Conservation (phyloP, 495 filamentous ascomycete species). For the Entonaema liquescens region DNA sequence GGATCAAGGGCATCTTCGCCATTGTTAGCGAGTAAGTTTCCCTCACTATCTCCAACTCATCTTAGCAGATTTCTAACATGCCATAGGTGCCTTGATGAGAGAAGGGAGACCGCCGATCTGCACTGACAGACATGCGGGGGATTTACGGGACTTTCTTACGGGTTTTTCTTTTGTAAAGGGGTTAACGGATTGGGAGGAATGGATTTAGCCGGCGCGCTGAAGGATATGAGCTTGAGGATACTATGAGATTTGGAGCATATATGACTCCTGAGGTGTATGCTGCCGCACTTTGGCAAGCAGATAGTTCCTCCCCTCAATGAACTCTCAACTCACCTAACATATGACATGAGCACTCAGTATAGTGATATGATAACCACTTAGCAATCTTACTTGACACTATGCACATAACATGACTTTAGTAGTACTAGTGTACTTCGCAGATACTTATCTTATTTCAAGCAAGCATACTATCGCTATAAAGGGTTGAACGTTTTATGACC, state of each 20-base stretch:
- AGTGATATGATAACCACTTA: background rate
- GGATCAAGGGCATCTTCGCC: background rate
- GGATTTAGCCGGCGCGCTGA: background rate
- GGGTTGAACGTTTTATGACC: no score
- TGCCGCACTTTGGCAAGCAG: background rate
- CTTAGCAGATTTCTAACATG: background rate
- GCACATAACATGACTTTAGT: background rate
- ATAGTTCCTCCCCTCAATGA: background rate
- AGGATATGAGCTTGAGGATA: background rate
- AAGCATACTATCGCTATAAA: no score
- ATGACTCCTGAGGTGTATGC: background rate
- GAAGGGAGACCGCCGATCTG: background rate
- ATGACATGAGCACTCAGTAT: background rate
- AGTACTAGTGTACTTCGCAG: background rate
- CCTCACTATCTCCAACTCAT: background rate
- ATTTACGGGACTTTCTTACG: background rate
- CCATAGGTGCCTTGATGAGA: background rate
- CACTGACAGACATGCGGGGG: background rate
- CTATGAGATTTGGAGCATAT: background rate
- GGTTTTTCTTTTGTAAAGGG: background rate
- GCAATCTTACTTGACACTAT: background rate
- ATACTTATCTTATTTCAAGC: no score
- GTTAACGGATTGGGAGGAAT: background rate
- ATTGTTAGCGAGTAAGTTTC: background rate
- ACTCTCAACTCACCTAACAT: background rate